These are phyloP conservation scores for Diaporthe helianthi DNA, from an alignment of 2,329 filamentous ascomycete species.

Conservation along the genomic window DNA sequence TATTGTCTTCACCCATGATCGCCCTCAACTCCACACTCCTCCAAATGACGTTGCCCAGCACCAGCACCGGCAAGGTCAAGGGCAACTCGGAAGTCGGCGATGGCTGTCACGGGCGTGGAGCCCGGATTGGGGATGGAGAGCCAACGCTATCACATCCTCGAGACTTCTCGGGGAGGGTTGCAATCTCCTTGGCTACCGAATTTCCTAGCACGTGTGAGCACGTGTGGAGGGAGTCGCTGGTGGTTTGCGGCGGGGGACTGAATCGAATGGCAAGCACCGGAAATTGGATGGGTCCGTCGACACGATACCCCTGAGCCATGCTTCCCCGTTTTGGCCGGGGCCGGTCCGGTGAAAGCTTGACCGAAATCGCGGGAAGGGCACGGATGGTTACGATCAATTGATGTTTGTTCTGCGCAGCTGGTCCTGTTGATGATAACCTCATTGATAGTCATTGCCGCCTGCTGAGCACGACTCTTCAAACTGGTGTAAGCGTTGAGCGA, in stretches of 20 bases:
- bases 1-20: slow-evolving; percentile 13
- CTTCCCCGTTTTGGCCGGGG: slow-evolving; percentile 12
- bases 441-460: not conserved
- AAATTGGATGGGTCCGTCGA: slow-evolving; percentile 25
- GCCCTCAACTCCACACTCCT: not conserved
- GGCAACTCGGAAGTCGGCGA: slow-evolving; percentile 29
- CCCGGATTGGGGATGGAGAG: slow-evolving; percentile 29
- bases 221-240: slow-evolving; percentile 25
- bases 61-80: not conserved
- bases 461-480: not conserved
- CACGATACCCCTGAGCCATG: slow-evolving; percentile 21
- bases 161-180: slow-evolving; percentile 21
- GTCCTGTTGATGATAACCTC: not conserved
- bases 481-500: not conserved
- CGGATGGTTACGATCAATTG: not conserved
- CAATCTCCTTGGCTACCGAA: slow-evolving; percentile 12
- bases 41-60: slow-evolving; percentile 1
- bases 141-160: slow-evolving; percentile 18
- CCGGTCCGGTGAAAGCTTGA: slow-evolving; percentile 22
- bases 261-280: slow-evolving; percentile 17
- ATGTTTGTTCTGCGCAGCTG: not conserved
- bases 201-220: slow-evolving; percentile 32
- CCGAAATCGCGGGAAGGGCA: not conserved
- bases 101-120: slow-evolving; percentile 21
- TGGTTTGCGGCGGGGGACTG: slow-evolving; percentile 31